phyloP scores from a whole-genome alignment of 331 rosid species.

The Malus hybrid region DNA sequence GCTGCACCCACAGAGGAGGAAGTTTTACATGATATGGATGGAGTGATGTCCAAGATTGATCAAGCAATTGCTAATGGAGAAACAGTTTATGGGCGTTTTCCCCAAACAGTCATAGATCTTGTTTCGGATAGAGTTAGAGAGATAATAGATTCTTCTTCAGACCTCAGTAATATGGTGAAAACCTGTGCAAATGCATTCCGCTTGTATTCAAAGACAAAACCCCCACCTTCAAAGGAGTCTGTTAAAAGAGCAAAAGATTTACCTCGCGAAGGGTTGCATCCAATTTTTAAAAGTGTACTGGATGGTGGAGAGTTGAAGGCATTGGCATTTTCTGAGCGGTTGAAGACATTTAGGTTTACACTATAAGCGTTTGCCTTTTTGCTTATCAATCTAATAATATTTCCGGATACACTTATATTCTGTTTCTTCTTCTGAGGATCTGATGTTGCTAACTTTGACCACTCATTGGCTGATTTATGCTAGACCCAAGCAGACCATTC shows the following conservation, averaged over 20 bases:
- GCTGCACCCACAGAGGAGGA: conserved; percentile 91
- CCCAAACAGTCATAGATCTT: conserved; percentile 79
- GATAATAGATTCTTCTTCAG: conserved; percentile 68
- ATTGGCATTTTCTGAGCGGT: conserved; percentile 88
- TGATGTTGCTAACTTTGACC: conserved; percentile 1
- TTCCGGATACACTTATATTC: neutral
- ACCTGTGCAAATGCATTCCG: conserved; percentile 77
- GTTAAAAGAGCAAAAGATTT: conserved; percentile 74
- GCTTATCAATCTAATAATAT: neutral
- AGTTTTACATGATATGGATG: conserved; percentile 64
- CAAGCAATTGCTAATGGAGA: conserved; percentile 67
- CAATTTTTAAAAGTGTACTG: conserved; percentile 61
- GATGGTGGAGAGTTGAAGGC: conserved; percentile 88
- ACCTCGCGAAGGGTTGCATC: conserved; percentile 85
- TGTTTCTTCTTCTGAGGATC: conserved; percentile 1
- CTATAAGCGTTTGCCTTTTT: neutral
- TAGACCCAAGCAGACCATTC: conserved; percentile 89
- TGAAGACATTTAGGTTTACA: conserved; percentile 76
- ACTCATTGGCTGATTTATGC: conserved; percentile 16
- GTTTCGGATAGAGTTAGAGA: conserved; percentile 81
- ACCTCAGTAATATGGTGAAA: conserved; percentile 42
- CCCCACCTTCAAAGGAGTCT: conserved; percentile 83
- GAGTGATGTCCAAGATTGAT: conserved; percentile 59
- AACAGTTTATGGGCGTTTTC: conserved; percentile 89
- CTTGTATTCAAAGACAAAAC: conserved; percentile 77